phyloP scores from a whole-genome alignment of 208 protist genomes.

The Trypanosoma cruzi region DNA sequence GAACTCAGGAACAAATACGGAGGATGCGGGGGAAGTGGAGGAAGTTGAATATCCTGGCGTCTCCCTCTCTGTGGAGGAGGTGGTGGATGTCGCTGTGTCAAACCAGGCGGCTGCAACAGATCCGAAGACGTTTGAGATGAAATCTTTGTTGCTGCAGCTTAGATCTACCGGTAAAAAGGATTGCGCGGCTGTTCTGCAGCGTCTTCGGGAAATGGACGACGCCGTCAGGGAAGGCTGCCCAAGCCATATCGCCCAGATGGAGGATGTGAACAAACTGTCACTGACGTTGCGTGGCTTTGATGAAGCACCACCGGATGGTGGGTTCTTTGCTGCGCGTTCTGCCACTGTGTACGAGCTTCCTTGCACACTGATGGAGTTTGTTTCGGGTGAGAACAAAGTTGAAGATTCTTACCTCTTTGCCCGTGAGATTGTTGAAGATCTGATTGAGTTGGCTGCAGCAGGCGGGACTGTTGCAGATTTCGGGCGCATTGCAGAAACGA shows the following conservation, averaged over 20 bases:
- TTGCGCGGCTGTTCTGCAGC: constrained; percentile 22
- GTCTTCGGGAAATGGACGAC: constrained; percentile 26
- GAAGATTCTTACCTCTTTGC: constrained; percentile 20
- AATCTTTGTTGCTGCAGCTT: constrained; percentile 27
- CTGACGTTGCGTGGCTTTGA: constrained; percentile 28
- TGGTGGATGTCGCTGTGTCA: constrained; percentile 33
- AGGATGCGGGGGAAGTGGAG: background rate
- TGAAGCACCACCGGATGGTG: constrained; percentile 25
- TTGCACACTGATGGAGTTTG: constrained; percentile 38
- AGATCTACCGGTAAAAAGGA: background rate
- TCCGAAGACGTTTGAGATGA: constrained; percentile 24
- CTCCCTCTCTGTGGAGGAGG: constrained; percentile 24
- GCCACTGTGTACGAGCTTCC: constrained; percentile 34
- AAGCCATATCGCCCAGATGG: background rate
- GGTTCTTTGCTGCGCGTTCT: constrained; percentile 8
- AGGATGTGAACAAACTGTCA: background rate
- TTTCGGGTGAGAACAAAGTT: constrained; percentile 20
- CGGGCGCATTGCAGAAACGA: constrained; percentile 24
- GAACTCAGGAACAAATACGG: background rate
- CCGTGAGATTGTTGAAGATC: constrained; percentile 32
- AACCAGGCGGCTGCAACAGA: constrained; percentile 31
- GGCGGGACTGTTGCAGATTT: constrained; percentile 8
- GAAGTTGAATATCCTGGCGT: background rate
- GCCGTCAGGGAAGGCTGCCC: constrained; percentile 24
- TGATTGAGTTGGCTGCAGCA: constrained; percentile 27